A percentile compares a stretch with the other conserved stretches of the same genome.
These are phyloP conservation scores for Kalaharituber pfeilii DNA, from an alignment of 2,329 filamentous ascomycete species.

Conservation along the genomic window DNA sequence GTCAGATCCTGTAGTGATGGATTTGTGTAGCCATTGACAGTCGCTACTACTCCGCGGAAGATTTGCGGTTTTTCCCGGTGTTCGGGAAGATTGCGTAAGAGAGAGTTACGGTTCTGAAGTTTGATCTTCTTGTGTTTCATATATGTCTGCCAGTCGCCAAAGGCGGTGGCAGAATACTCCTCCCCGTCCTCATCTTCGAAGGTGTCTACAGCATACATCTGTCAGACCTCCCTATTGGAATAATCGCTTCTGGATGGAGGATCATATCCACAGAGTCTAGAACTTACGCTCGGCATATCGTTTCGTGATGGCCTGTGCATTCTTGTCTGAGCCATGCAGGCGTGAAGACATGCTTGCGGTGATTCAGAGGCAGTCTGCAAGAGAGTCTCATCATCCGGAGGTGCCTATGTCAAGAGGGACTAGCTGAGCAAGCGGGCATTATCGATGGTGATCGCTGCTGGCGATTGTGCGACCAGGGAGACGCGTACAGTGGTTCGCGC, in stretches of 20 bases:
- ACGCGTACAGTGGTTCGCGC: too few species aligned
- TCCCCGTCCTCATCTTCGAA: slow-evolving; percentile 74
- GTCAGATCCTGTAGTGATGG: slow-evolving; percentile 81
- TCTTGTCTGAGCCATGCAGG: not conserved
- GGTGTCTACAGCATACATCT: slow-evolving; percentile 31
- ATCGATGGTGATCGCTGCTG: too few species aligned
- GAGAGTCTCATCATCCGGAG: too few species aligned
- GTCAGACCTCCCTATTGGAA: not conserved
- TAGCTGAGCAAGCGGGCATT: too few species aligned
- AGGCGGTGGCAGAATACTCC: slow-evolving; percentile 73
- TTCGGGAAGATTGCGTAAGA: slow-evolving; percentile 45
- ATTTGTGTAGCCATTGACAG: slow-evolving; percentile 92
- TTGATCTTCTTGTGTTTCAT: slow-evolving; percentile 89
- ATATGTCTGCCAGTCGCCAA: slow-evolving; percentile 64
- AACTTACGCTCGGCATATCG: not conserved
- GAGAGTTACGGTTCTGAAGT: slow-evolving; percentile 78
- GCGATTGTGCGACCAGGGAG: too few species aligned
- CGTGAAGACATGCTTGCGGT: not conserved
- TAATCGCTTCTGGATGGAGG: too few species aligned
- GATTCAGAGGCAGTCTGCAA: too few species aligned
- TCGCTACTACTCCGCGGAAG: slow-evolving; percentile 77
- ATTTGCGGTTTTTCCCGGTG: slow-evolving; percentile 58
- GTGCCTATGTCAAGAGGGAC: too few species aligned
- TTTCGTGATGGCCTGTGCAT: not conserved
- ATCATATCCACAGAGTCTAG: not conserved